Evolutionary conservation across 768 basidiomycete species (phyloP).

Genomic region (Trametes gibbosa): DNA sequence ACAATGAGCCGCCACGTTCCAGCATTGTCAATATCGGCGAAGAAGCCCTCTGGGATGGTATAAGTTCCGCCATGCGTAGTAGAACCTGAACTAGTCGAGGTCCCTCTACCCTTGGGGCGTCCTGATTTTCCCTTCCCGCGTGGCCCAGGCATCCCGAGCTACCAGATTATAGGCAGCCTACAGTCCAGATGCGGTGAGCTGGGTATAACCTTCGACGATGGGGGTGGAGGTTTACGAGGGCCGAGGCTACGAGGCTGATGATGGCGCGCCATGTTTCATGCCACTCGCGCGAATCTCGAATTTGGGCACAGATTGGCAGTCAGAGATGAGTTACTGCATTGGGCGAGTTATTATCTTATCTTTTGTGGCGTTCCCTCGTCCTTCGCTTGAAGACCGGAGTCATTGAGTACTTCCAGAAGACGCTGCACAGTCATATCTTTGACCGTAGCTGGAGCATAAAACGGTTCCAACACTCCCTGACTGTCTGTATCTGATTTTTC

Average conservation of each 20-base stretch:
- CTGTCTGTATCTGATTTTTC: too few relatives aligned
- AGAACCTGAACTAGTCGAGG: neutral
- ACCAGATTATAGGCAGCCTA: too few relatives aligned
- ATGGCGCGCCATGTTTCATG: too few relatives aligned
- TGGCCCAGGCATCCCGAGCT: slow-evolving; percentile 31
- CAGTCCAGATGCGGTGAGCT: too few relatives aligned
- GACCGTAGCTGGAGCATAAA: too few relatives aligned
- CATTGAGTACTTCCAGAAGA: neutral
- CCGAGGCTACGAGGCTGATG: too few relatives aligned
- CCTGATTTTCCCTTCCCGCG: slow-evolving; percentile 22
- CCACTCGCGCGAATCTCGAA: slow-evolving; percentile 10
- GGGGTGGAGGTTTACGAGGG: too few relatives aligned
- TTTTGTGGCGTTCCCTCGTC: neutral
- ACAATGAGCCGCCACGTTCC: slow-evolving; percentile 50
- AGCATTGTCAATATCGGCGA: slow-evolving; percentile 45
- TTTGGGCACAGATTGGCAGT: neutral
- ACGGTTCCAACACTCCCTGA: too few relatives aligned
- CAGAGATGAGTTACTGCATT: neutral
- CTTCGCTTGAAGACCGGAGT: neutral
- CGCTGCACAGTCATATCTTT: slow-evolving; percentile 3
- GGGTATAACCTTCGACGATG: too few relatives aligned
- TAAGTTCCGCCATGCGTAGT: neutral
- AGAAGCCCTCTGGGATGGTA: slow-evolving; percentile 25
- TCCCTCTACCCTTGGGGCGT: slow-evolving; percentile 5
- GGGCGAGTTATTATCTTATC: slow-evolving; percentile 13